These are phyloP conservation scores for Boletus reticulatus DNA, from an alignment of 768 basidiomycete species.

Conservation along the genomic window DNA sequence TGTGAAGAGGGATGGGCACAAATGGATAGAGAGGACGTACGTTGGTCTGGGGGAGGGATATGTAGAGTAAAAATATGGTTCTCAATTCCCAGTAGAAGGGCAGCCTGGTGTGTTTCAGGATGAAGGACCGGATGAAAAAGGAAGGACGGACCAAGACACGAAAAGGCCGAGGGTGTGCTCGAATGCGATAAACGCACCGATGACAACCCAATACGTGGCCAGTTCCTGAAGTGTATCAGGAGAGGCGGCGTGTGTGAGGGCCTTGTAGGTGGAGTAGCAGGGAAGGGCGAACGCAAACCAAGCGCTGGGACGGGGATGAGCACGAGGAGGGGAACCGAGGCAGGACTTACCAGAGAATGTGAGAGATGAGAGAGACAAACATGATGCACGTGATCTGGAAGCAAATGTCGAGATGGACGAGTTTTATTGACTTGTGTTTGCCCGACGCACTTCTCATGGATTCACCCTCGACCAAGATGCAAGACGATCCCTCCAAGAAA, in stretches of 20 bases:
- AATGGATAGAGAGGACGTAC: constrained; percentile 32
- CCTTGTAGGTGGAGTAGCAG: constrained; percentile 65
- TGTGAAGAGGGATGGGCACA: constrained; percentile 3
- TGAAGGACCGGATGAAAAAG: not conserved
- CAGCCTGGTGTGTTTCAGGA: constrained; percentile 44
- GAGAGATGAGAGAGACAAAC: constrained; percentile 50
- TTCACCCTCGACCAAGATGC: constrained; percentile 43
- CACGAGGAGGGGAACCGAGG: not conserved
- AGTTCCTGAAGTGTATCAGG: constrained; percentile 55
- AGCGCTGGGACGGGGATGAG: constrained; percentile 42
- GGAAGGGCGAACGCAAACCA: constrained; percentile 73
- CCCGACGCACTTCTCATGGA: constrained; percentile 20
- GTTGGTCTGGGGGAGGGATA: constrained; percentile 69
- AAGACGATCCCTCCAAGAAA: constrained; percentile 45
- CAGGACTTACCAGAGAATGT: constrained; percentile 42
- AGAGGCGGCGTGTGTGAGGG: constrained; percentile 51
- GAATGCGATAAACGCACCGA: constrained; percentile 58
- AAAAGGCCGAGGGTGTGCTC: constrained; percentile 65
- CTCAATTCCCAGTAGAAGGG: constrained; percentile 78
- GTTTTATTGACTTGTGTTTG: constrained; percentile 23
- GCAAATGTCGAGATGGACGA: no score
- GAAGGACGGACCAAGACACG: constrained; percentile 54
- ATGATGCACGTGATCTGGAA: constrained; percentile 26
- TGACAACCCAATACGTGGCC: constrained; percentile 62
- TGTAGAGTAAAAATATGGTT: constrained; percentile 64